Base-by-base conservation (phyloP, 192 early-diverging fungal species). In the Coemansia asiatica region DNA sequence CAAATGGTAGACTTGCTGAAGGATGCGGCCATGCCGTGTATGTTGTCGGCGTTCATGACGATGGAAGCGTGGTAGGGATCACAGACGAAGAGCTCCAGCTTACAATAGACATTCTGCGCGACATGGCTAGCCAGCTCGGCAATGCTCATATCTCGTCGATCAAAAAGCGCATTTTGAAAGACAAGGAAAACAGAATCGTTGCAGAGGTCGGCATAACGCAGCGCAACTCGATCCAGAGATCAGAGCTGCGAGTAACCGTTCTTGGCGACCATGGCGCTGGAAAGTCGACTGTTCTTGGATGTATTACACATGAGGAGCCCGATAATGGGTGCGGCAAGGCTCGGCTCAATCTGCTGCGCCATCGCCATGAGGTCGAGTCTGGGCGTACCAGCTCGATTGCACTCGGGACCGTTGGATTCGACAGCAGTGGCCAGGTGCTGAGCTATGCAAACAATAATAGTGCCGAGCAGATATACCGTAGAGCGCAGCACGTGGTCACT, bases 321-420 rank as follows among this genome's bases (percentile, higher is more conserved):
- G 95, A 97, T 64, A 94, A 95, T 62, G 94, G 94, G 16, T 79
- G 86, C 27, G 95, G 95, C 38, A 90, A 90, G 64, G 87, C 93
- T 6, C 71, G 94, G 3, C 80, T 95, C 18, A 94, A 90, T 75
- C 74, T 95, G 31, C 85, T 96, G 54, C 87, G 94, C 21, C 95
- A 97, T 80, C 88, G 86, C 25, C 95, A 97, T 69, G 95, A 97
- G 67, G 83, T 97, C 25, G 93, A 92, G 76, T 84, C 89, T 16
- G 95, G 95, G n/a, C 75, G 92, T 15, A 97, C 94, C n/a, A 92
- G 90, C 21, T 93, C 91, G 21, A 90, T 97, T 25, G 85, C 92
- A 0, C 86, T 90, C 56, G 93, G 93, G 60, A 90, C 93, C 55
- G 84, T 97, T 66, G 94, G 95, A 0, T 97, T 92, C 75, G 86